phyloP scores from a whole-genome alignment of 768 basidiomycete species.

The Boletus fagicola region DNA sequence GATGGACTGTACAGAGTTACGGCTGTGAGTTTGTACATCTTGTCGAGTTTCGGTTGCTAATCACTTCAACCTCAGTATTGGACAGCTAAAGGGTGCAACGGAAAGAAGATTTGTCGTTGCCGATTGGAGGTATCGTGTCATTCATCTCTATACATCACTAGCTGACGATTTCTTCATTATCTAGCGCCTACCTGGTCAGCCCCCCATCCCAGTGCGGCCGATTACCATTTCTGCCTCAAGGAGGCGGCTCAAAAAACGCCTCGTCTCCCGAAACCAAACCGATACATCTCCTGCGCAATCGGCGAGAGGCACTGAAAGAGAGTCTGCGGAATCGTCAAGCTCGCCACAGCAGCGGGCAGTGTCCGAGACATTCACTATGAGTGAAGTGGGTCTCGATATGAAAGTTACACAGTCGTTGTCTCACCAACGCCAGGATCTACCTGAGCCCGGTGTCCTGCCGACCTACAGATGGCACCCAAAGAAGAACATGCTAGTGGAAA shows the following conservation, averaged over 20 bases:
- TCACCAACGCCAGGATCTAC: neutral
- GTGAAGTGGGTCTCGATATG: neutral
- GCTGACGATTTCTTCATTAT: neutral
- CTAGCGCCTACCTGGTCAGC: conserved; percentile 30
- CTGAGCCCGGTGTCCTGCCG: neutral
- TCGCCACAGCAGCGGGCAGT: neutral
- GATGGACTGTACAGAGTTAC: conserved; percentile 31
- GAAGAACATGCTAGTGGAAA: neutral
- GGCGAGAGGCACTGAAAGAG: neutral
- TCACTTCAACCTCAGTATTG: conserved; percentile 16
- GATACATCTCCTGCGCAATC: neutral
- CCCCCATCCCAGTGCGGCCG: conserved; percentile 18
- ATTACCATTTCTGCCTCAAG: neutral
- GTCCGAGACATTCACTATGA: neutral
- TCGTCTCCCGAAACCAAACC: neutral
- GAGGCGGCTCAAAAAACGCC: neutral
- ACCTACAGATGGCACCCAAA: conserved; percentile 15
- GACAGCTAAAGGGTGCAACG: conserved; percentile 16
- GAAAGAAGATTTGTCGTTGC: conserved; percentile 25
- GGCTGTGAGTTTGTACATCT: conserved; percentile 11
- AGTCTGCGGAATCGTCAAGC: no score
- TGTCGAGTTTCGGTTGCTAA: neutral
- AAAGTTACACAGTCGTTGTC: neutral
- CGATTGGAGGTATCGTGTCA: conserved; percentile 21
- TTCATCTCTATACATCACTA: neutral